Conservation (phyloP, 2,329 filamentous ascomycete species). For the Fusarium phyllophilum region DNA sequence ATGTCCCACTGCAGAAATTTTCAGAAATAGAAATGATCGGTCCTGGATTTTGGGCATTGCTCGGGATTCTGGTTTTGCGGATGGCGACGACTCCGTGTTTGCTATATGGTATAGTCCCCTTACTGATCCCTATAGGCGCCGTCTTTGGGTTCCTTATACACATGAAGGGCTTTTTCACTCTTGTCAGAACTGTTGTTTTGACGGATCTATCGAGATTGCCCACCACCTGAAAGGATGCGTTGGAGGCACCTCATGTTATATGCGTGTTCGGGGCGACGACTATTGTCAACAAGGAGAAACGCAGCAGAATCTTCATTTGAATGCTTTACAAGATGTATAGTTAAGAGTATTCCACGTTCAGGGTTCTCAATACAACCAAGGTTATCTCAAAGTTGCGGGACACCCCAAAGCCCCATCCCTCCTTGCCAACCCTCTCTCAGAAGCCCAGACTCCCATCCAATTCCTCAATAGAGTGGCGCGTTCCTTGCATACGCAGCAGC, state of each 20-base stretch:
- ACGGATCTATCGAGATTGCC: background rate
- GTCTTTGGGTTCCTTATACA: slow-evolving; percentile 20
- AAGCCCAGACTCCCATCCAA: background rate
- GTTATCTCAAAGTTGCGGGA: no score
- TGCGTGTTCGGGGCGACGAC: no score
- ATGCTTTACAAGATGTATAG: background rate
- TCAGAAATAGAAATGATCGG: slow-evolving; percentile 36
- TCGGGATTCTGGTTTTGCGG: slow-evolving; percentile 28
- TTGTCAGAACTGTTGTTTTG: slow-evolving; percentile 3
- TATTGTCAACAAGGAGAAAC: background rate
- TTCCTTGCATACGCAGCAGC: slow-evolving; percentile 5
- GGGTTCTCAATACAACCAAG: background rate
- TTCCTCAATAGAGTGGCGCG: background rate
- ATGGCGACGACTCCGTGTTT: slow-evolving; percentile 17
- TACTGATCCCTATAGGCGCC: slow-evolving; percentile 7
- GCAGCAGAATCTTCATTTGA: background rate
- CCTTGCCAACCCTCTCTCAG: background rate
- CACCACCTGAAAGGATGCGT: background rate
- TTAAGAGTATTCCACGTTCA: background rate
- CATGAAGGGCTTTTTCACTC: slow-evolving; percentile 29
- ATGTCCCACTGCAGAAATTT: slow-evolving; percentile 2
- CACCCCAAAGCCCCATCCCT: background rate
- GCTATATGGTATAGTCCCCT: background rate
- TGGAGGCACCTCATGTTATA: background rate
- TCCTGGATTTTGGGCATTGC: slow-evolving; percentile 27